Evolutionary conservation across 1,284 basidiomycete species (phyloP), one percentile per base, ranked within the genome.

Genomic region (Ustilago crameri): DNA sequence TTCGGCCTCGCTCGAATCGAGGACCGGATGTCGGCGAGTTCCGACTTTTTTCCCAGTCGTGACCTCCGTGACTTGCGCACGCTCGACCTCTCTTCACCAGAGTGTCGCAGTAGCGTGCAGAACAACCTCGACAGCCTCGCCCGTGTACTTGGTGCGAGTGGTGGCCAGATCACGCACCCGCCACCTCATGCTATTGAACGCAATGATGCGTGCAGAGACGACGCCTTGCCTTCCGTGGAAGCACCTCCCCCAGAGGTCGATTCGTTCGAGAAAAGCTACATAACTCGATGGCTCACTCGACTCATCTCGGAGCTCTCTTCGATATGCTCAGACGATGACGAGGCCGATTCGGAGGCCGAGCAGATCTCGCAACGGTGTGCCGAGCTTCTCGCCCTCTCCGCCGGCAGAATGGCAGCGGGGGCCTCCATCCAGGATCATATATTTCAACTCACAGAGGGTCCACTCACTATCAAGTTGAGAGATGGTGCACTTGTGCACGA

Each of bases 401-500:
- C 73, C 5, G 73, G 73, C 17, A 68, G 61, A 37, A 74, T 74
- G 70, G 70, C 70, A 3, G 56, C 61, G 20, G 70, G 70, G 7
- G 57, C 61, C 18, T 64, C 65, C 9, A 24, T 59, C 5, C 62
- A 68, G 53, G 51, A 52, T 23, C 65, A 69, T 35, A 20, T 59
- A 23, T 61, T 69, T 26, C 44, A 40, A 32, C 51, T 58, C 38
- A 18, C 44, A 18, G 42, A 54, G 10, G 38, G 22, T 8, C 15
- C 27, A 3, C 32, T 67, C 12, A 44, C 38, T 20, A 70, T 80
- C 41, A 48, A 57, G 12, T 50, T 78, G 8, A 72, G 73, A 26
- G 78, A 80, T 22, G 69, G 51, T 15, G 55, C 75, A 14, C 55
- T 80, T 3, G 56, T 72, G 5, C 71, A 75, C 48, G 79, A 80